Evolutionary conservation across 2,329 filamentous ascomycete genomes (phyloP), one percentile per base, ranked within the genome.

Genomic region (Trichoderma sp.): DNA sequence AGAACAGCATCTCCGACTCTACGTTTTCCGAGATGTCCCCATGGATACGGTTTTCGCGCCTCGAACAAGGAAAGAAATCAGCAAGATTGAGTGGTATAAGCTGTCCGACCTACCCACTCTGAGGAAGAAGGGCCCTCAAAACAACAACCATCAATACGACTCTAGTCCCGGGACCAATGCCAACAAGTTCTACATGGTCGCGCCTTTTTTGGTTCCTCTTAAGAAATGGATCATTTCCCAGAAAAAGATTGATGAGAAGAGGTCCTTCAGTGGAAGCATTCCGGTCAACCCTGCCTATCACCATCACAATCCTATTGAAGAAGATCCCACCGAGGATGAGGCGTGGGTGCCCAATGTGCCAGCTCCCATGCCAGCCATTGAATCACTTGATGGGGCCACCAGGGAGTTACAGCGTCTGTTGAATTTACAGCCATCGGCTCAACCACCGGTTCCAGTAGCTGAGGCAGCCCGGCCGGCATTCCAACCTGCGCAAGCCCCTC

Each of bases 121-220:
- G 77, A 90, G 91, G 70, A 93, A 92, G 80, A 94, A 92, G 78
- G 85, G 85, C 21, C 84, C 84, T 14, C 86, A 89, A 70, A 79
- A 77, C 18, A 56, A 66, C 43, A 70, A 71, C 34, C 60, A 73
- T 28, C 86, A 90, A n/a, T 86, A 89, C 60, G 87, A 91, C 65
- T 86, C 88, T 14, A 82, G 83, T 34, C 82, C 89, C 14, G 83
- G 84, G 15, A 82, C 86, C 3, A 93, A 92, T 76, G 90, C 90
- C 53, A 94, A 93, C 80, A 98, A 95, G 78, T 98, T 98, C 80
- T 99, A 98, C 82, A 98, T 98, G 93, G 96, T 99, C 21, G 94
- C 94, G 0, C 95, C 95, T 0, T 99, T 99, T 79, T 85, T 98
- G 70, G 90, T 90, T 1, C 92, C 90, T 6, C 82, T 99, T 63